These are phyloP conservation scores for Candida chauliodis DNA, from an alignment of 805 yeast species.

Conservation along the genomic window DNA sequence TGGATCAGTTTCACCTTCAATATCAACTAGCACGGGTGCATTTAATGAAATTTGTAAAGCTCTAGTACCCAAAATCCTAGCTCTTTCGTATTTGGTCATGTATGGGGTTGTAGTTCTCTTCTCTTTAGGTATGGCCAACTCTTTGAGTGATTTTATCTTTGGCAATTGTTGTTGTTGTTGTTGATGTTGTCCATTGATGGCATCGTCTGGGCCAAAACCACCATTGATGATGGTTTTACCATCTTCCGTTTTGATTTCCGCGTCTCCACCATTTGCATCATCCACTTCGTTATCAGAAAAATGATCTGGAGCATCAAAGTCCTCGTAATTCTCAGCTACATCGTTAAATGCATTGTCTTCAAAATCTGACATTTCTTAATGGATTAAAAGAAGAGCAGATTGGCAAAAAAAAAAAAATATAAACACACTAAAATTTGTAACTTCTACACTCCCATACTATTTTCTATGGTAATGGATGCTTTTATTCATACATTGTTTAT, in stretches of 20 bases:
- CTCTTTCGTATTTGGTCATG: conserved; percentile 98
- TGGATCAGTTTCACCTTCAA: conserved; percentile 99
- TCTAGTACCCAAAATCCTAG: conserved; percentile 94
- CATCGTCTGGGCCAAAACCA: conserved; percentile 60
- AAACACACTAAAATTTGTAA: not conserved
- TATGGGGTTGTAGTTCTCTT: conserved; percentile 94
- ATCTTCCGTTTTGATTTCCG: conserved; percentile 55
- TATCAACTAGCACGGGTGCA: conserved; percentile 96
- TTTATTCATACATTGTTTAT: conserved; percentile 1
- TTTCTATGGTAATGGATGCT: too few relatives aligned
- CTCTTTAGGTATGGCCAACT: conserved; percentile 85
- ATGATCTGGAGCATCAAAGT: conserved; percentile 78
- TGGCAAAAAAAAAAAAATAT: not conserved
- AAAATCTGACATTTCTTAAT: conserved; percentile 34
- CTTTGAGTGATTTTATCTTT: conserved; percentile 55
- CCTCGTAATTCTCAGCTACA: conserved; percentile 66
- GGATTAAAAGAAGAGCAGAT: conserved; percentile 2
- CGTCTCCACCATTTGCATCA: conserved; percentile 31
- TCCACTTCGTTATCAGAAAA: conserved; percentile 69
- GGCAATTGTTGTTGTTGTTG: conserved; percentile 1
- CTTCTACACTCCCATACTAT: not conserved
- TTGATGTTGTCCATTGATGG: conserved; percentile 21
- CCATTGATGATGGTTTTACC: conserved; percentile 73
- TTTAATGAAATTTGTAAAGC: conserved; percentile 97
- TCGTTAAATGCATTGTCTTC: conserved; percentile 60